These are phyloP conservation scores for Skeletonema potamos DNA, from an alignment of 108 stramenopile species.

Conservation along the genomic window DNA sequence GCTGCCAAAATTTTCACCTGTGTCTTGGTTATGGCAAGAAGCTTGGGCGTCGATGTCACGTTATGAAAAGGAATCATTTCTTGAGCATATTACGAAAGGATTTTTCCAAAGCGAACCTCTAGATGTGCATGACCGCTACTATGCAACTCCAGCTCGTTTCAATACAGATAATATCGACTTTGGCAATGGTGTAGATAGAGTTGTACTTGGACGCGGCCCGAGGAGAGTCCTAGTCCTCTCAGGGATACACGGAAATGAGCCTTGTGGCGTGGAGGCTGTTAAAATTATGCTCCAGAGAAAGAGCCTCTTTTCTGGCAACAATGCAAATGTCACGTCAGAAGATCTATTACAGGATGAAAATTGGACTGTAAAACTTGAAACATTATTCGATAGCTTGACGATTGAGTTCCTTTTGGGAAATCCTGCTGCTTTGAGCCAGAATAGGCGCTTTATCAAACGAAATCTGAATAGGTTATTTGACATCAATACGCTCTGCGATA, in stretches of 20 bases:
- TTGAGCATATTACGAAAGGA: slow-evolving; percentile 22
- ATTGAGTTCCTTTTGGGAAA: slow-evolving; percentile 37
- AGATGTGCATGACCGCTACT: slow-evolving; percentile 2
- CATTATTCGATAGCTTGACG: slow-evolving; percentile 25
- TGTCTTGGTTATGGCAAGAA: slow-evolving; percentile 27
- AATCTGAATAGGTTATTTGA: slow-evolving; percentile 39
- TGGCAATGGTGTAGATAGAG: slow-evolving; percentile 36
- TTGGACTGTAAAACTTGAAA: slow-evolving; percentile 21
- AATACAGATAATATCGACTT: slow-evolving; percentile 6
- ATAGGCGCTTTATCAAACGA: slow-evolving; percentile 16
- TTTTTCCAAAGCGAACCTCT: slow-evolving; percentile 13
- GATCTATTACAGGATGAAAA: slow-evolving; percentile 21
- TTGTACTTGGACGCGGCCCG: slow-evolving; percentile 32
- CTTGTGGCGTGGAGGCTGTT: slow-evolving; percentile 31
- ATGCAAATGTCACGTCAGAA: slow-evolving; percentile 9
- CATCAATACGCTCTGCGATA: slow-evolving; percentile 31
- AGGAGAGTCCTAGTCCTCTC: slow-evolving; percentile 20
- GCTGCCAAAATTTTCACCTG: slow-evolving; percentile 27
- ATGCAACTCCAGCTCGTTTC: slow-evolving; percentile 14
- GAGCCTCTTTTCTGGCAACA: slow-evolving; percentile 9
- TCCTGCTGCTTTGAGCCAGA: slow-evolving; percentile 25
- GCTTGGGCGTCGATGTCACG: slow-evolving; percentile 31
- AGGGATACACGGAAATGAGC: slow-evolving; percentile 48
- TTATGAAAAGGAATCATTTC: slow-evolving; percentile 21
- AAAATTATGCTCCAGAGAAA: slow-evolving; percentile 29